Evolutionary conservation across 139 green algal species (phyloP).

Genomic region (Volvox reticuliferus): DNA sequence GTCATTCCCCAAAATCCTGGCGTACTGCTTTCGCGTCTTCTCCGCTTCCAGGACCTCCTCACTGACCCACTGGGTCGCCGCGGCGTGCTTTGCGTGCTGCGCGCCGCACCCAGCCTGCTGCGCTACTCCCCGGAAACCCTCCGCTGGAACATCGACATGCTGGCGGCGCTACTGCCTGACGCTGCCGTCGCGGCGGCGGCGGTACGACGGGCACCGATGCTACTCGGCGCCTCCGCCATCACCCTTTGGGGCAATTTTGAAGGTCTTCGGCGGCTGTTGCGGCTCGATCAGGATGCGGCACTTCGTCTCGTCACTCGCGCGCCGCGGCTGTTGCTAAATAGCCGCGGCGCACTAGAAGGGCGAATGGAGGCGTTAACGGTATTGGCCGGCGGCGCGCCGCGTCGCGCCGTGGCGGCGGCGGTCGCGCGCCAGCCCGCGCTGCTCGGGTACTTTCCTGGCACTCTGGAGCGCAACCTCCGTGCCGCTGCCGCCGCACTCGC

Average conservation of each 20-base stretch:
- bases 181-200: neutral
- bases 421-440: constrained; percentile 17
- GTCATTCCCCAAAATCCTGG: constrained; percentile 25
- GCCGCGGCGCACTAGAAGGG: constrained; percentile 14
- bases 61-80: constrained; percentile 9
- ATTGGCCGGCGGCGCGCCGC: neutral
- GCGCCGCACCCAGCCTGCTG: constrained; percentile 22
- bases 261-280: neutral
- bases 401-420: neutral
- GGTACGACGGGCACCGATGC: constrained; percentile 8
- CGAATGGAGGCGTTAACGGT: neutral
- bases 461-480: constrained; percentile 33
- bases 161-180: constrained; percentile 7
- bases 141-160: constrained; percentile 38
- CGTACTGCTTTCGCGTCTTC: constrained; percentile 38
- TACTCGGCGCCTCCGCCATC: constrained; percentile 23
- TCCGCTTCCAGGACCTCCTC: constrained; percentile 27
- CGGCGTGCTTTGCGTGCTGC: constrained; percentile 21
- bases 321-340: constrained; percentile 35
- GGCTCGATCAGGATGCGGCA: neutral
- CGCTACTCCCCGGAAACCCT: constrained; percentile 20
- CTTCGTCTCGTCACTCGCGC: neutral
- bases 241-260: constrained; percentile 47
- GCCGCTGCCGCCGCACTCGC: neutral
- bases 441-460: constrained; percentile 42